These are phyloP conservation scores for Cyclaneusma minus DNA, from an alignment of 2,329 filamentous ascomycete species.

Conservation along the genomic window DNA sequence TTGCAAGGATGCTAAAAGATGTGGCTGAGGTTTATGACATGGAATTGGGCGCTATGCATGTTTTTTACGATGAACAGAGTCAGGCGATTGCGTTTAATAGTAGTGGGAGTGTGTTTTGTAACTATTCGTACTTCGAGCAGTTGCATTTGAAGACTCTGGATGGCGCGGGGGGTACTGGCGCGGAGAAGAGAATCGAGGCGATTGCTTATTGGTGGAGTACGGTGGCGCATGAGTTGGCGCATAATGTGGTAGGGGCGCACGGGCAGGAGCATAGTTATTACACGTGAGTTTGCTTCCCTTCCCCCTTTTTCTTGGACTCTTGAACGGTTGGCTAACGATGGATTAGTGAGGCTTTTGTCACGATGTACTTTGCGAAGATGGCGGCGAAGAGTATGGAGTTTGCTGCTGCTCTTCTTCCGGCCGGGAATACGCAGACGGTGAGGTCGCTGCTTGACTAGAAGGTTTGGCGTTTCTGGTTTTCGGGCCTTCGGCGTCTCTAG, in stretches of 20 bases:
- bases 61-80: slow-evolving; percentile 71
- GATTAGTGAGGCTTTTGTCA: slow-evolving; percentile 55
- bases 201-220: slow-evolving; percentile 87
- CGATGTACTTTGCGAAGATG: slow-evolving; percentile 62
- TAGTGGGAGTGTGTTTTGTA: slow-evolving; percentile 81
- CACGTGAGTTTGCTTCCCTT: slow-evolving; percentile 32
- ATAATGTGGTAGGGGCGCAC: slow-evolving; percentile 74
- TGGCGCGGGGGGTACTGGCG: slow-evolving; percentile 14
- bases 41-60: slow-evolving; percentile 53
- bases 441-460: no score
- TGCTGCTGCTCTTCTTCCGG: no score
- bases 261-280: slow-evolving; percentile 71
- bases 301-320: no score
- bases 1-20: slow-evolving; percentile 54
- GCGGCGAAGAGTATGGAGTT: slow-evolving; percentile 27
- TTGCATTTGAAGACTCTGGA: slow-evolving; percentile 45
- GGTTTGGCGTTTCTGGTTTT: no score
- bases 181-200: slow-evolving; percentile 47
- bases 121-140: slow-evolving; percentile 72
- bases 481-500: no score
- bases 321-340: slow-evolving; percentile 8
- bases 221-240: slow-evolving; percentile 88
- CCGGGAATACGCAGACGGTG: no score
- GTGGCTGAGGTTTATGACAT: slow-evolving; percentile 61
- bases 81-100: slow-evolving; percentile 88